Evolutionary conservation across 2,329 filamentous ascomycete species (phyloP), one percentile per base, ranked within the genome.

Genomic region (Metarhizium humberi): DNA sequence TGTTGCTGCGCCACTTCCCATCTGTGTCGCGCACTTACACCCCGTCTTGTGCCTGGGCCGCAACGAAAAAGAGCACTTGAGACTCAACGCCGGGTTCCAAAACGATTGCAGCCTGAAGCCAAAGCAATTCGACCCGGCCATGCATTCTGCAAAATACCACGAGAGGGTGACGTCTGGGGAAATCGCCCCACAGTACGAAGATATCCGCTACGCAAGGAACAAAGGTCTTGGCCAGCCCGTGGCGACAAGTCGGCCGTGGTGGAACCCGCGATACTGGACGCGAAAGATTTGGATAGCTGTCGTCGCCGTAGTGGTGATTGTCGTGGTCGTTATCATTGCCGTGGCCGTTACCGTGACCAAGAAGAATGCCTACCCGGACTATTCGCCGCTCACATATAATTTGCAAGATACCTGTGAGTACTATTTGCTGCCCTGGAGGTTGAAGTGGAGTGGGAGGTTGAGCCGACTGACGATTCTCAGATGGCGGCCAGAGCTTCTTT

Each of bases 231-330:
- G 63, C 20, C 62, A 59, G 3, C 62, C 55, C 25, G 62, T 61
- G 16, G 60, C 62, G 16, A 57, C 67, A 6, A 61, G 58, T 32
- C 66, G 64, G 57, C 67, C 70, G 7, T 70, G 66, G 66, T 81
- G 75, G 66, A 72, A 82, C 58, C 75, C 77, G 0, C 71, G 71
- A 51, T 72, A 72, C 50, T 86, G 82, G 82, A 69, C 75, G 45
- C 76, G 77, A 63, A 76, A 73, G 56, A 72, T 69, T 11, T 84
- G 78, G 76, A 62, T 78, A 6, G 73, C 60, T 3, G 63, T 69
- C 1, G 59, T 72, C 1, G 55, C 75, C 2, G 67, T 68, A 29
- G 50, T 76, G 2, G 61, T 71, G 38, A 64, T 85, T 14, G 62
- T 80, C 45, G 68, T 81, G 8, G 67, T 75, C 40, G 68, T 82